phyloP scores from a whole-genome alignment of 805 yeast genomes.

The Groenewaldozyma tartarivorans region DNA sequence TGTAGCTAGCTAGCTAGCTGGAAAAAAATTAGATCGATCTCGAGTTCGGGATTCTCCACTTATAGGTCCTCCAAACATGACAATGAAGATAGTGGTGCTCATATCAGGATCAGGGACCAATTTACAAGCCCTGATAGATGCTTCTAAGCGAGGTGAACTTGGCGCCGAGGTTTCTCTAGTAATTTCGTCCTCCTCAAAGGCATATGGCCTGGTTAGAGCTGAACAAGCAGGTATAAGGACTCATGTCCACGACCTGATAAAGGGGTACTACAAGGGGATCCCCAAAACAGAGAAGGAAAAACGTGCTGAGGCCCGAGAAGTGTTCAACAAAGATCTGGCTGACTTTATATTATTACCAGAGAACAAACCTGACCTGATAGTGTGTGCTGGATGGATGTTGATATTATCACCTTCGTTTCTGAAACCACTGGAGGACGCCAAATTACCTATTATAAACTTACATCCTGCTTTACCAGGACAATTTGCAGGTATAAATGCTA shows the following conservation, averaged over 20 bases:
- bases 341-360: conserved; percentile 46
- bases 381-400: conserved; percentile 98
- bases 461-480: conserved; percentile 98
- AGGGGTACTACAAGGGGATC: conserved; percentile 56
- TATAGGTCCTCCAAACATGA: too few species aligned
- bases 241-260: conserved; percentile 54
- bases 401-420: conserved; percentile 75
- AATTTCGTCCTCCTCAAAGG: conserved; percentile 75
- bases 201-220: conserved; percentile 83
- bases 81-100: conserved; percentile 51
- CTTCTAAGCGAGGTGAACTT: conserved; percentile 33
- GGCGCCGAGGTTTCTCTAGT: conserved; percentile 55
- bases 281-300: conserved; percentile 56
- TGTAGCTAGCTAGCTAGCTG: too few species aligned
- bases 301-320: conserved; percentile 52
- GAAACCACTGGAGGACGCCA: conserved; percentile 47
- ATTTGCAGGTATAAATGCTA: conserved; percentile 95
- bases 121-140: conserved; percentile 87
- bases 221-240: conserved; percentile 59
- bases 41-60: too few species aligned
- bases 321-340: conserved; percentile 74
- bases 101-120: conserved; percentile 97
- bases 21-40: too few species aligned
- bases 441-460: conserved; percentile 76
- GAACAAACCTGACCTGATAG: conserved; percentile 68